phyloP scores from a whole-genome alignment of 495 filamentous ascomycete genomes.

The Penicillium samsonianum region DNA sequence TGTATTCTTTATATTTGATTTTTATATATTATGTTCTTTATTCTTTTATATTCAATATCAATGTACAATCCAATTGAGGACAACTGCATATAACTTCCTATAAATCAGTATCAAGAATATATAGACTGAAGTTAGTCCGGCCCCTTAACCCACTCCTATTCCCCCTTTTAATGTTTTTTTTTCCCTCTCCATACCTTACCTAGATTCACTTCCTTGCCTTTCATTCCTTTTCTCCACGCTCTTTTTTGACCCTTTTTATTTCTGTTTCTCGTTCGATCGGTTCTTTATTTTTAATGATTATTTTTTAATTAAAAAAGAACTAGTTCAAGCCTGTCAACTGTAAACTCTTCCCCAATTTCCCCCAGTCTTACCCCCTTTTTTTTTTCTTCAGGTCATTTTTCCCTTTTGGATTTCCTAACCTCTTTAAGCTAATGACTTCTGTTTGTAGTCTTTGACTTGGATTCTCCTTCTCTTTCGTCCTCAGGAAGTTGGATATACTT shows the following conservation, averaged over 20 bases:
- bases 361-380: constrained; percentile 34
- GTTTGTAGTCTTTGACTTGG: constrained; percentile 23
- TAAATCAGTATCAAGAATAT: background rate
- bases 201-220: constrained; percentile 33
- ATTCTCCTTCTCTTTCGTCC: constrained; percentile 25
- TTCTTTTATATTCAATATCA: background rate
- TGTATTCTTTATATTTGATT: background rate
- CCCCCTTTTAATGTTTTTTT: constrained; percentile 18
- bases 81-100: background rate
- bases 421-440: constrained; percentile 32
- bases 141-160: constrained; percentile 16
- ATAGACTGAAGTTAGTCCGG: background rate
- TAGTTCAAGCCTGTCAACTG: constrained; percentile 15
- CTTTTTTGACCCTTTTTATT: constrained; percentile 18
- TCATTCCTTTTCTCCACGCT: constrained; percentile 28
- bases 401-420: constrained; percentile 24
- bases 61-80: background rate
- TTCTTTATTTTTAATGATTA: constrained; percentile 9
- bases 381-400: constrained; percentile 37
- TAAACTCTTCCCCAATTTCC: constrained; percentile 31
- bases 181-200: constrained; percentile 30
- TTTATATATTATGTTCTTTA: background rate
- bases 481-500: background rate
- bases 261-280: constrained; percentile 11
- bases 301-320: constrained; percentile 10